Evolutionary conservation across 495 filamentous ascomycete species (phyloP).

Genomic region (Pseudoneurospora amorphoporcata): DNA sequence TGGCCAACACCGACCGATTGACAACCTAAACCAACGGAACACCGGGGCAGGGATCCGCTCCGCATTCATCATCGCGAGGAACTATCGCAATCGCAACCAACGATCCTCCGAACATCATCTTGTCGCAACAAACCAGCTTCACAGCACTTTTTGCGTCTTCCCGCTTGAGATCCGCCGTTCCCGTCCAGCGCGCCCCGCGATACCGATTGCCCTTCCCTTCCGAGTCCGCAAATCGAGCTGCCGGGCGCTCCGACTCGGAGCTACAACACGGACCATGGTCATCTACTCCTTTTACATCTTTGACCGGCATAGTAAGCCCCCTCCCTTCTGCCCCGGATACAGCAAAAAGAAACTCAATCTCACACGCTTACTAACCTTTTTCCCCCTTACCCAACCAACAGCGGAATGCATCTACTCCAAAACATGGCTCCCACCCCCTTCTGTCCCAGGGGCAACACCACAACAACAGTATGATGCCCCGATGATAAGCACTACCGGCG

Average conservation of each 20-base stretch:
- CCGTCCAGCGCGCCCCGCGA: neutral
- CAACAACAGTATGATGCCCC: neutral
- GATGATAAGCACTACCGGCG: neutral
- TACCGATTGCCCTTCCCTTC: neutral
- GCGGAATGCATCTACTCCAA: conserved; percentile 97
- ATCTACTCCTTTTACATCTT: conserved; percentile 99
- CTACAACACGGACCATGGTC: conserved; percentile 47
- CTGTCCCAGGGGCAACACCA: conserved; percentile 10
- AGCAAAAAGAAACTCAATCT: neutral
- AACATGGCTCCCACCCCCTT: conserved; percentile 31
- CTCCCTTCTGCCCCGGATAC: neutral
- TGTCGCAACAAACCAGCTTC: neutral
- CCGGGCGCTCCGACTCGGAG: neutral
- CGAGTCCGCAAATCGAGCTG: neutral
- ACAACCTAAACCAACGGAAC: neutral
- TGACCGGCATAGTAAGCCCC: conserved; percentile 78
- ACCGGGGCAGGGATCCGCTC: neutral
- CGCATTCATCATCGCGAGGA: neutral
- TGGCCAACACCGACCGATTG: neutral
- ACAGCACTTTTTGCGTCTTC: neutral
- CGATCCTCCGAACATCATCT: neutral
- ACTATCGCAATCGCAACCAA: neutral
- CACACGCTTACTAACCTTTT: conserved; percentile 5
- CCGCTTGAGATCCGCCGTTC: neutral
- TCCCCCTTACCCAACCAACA: conserved; percentile 7